These are phyloP conservation scores for Cryptococcus depauperatus DNA, from an alignment of 1,284 basidiomycete species.

Conservation along the genomic window DNA sequence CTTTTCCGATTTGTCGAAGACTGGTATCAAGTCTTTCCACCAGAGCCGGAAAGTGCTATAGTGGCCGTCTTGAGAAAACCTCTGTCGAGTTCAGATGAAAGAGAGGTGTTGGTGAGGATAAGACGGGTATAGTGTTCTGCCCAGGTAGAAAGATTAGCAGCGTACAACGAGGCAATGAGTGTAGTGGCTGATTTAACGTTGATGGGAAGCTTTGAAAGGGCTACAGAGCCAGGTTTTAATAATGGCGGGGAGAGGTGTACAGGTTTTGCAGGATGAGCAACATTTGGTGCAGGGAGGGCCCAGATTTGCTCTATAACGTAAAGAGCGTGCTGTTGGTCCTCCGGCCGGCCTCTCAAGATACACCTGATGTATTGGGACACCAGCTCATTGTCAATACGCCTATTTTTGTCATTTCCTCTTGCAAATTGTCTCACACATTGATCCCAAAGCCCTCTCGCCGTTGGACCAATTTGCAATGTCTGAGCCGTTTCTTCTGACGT, in stretches of 20 bases:
- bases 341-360: constrained; percentile 21
- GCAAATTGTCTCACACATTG: constrained; percentile 25
- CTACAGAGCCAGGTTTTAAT: not conserved
- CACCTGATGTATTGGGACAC: constrained; percentile 22
- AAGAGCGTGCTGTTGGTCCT: constrained; percentile 26
- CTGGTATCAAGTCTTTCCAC: no score
- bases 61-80: constrained; percentile 22
- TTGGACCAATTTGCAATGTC: constrained; percentile 13
- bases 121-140: constrained; percentile 23
- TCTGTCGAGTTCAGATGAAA: constrained; percentile 9
- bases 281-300: constrained; percentile 21
- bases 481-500: not conserved
- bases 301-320: constrained; percentile 25
- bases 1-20: no score
- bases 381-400: constrained; percentile 27
- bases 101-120: constrained; percentile 13
- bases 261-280: not conserved
- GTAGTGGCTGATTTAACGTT: constrained; percentile 20
- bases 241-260: not conserved
- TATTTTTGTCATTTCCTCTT: constrained; percentile 2
- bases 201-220: constrained; percentile 8
- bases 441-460: constrained; percentile 25
- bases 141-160: constrained; percentile 13
- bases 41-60: constrained; percentile 11
- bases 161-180: constrained; percentile 16